Evolutionary conservation across 2,329 filamentous ascomycete species (phyloP).

Genomic region (Fusarium globosum): DNA sequence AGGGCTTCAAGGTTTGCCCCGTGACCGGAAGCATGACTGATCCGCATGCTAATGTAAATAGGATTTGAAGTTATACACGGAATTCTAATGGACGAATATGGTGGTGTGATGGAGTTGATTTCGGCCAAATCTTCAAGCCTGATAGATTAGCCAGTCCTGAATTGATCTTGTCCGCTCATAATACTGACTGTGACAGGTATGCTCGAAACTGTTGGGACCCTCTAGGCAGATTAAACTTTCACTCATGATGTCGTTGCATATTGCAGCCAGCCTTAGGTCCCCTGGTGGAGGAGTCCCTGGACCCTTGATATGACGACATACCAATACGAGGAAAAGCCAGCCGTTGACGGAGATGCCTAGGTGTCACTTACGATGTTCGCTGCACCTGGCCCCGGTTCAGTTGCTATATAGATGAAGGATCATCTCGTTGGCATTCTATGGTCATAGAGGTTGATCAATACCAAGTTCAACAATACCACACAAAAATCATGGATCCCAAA

Average conservation of each 20-base stretch:
- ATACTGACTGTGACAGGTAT: not conserved
- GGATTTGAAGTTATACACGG: not conserved
- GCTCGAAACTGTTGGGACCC: not conserved
- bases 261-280: not conserved
- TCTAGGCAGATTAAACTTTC: not conserved
- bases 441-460: constrained; percentile 17
- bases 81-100: not conserved
- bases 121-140: not conserved
- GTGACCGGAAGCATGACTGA: constrained; percentile 1
- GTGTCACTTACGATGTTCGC: too few relatives aligned
- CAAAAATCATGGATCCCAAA: not conserved
- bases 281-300: not conserved
- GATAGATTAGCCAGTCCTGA: not conserved
- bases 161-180: not conserved
- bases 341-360: not conserved
- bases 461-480: not conserved
- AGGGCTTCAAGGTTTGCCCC: constrained; percentile 2
- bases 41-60: not conserved
- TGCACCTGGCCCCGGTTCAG: not conserved
- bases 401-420: constrained; percentile 22
- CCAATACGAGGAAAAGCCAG: not conserved
- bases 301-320: constrained; percentile 16
- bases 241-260: not conserved
- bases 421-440: not conserved
- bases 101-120: not conserved